These are phyloP conservation scores for Kuraishia molischiana DNA, from an alignment of 805 yeast genomes.

Conservation along the genomic window DNA sequence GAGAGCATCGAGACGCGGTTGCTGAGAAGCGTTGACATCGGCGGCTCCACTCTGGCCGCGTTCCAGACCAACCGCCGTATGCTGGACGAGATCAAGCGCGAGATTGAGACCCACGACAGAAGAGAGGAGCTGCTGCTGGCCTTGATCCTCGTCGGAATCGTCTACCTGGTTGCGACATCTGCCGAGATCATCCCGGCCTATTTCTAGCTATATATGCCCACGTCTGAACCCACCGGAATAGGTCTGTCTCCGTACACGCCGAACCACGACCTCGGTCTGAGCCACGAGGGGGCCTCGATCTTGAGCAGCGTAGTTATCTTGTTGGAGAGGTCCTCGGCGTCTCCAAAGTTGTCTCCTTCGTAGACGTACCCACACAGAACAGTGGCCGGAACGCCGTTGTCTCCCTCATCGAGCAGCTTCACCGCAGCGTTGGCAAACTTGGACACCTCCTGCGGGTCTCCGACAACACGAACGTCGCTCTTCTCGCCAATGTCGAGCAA, in stretches of 20 bases:
- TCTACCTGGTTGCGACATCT: too few species aligned
- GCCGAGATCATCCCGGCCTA: background rate
- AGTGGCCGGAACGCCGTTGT: slow-evolving; percentile 4
- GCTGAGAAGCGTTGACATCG: too few species aligned
- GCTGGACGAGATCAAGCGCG: too few species aligned
- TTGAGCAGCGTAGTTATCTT: slow-evolving; percentile 18
- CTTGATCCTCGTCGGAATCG: too few species aligned
- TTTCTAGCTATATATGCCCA: slow-evolving; percentile 56
- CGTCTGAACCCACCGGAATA: slow-evolving; percentile 59
- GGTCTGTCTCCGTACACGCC: slow-evolving; percentile 76
- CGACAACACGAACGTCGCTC: slow-evolving; percentile 4
- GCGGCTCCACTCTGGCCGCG: too few species aligned
- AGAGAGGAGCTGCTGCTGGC: too few species aligned
- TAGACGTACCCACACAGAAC: slow-evolving; percentile 44
- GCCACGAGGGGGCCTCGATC: slow-evolving; percentile 18
- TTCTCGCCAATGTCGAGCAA: slow-evolving; percentile 7
- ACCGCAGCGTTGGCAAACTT: slow-evolving; percentile 2
- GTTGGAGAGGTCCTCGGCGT: slow-evolving; percentile 47
- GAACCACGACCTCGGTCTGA: slow-evolving; percentile 69
- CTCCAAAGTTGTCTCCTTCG: slow-evolving; percentile 83
- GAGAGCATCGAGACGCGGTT: too few species aligned
- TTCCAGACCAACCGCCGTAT: too few species aligned
- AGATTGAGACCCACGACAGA: too few species aligned
- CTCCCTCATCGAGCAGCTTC: background rate
- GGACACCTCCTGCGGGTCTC: slow-evolving; percentile 8